Base-by-base conservation (phyloP, 1,284 basidiomycete genomes). In the Termitomyces sp. region DNA sequence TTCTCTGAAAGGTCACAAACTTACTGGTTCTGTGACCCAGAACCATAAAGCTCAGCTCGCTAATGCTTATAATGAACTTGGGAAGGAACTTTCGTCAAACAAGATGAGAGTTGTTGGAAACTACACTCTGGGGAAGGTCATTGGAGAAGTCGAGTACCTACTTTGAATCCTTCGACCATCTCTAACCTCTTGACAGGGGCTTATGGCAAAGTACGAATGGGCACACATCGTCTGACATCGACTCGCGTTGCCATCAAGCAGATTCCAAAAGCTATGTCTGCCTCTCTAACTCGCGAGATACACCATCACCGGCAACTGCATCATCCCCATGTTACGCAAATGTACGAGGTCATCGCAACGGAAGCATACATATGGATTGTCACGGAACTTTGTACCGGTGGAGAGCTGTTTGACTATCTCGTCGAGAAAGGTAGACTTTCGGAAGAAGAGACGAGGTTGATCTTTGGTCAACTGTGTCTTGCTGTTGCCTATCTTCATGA, bases 261-360 rank as follows among this genome's bases (percentile, higher is more conserved):
- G 72, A 94, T 99, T 59, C 94, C 96, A 36, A 98, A 98, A 72
- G 83, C 84, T 55, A 84, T 92, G 75, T 92, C 93, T 48, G 79
- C 93, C 26, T 82, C 92, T 45, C 81, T 99, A 48, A 99, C 95
- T 12, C 84, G 97, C 60, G 97, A 99, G 73, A 96, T 99, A 56
- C 96, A 99, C 67, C 96, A 99, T 67, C 97, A 99, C 73, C 90
- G 97, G 31, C 87, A 94, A 47, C 82, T 99, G 7, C 96, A 98
- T 67, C 96, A 99, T 66, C 93, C 93, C 0, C 84, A 98, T 67
- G 84, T 98, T 65, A 90, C 94, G 31, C 94, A 98, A 68, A 87
- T 99, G 67, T 98, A 91, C 76, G 97, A 99, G 72, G 93, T 99
- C 65, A 92, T 98, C 65, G 96, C 95, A 12, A 98, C 97, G 0